Base-by-base conservation (phyloP, 2,329 filamentous ascomycete genomes). In the Colletotrichum tofieldiae region DNA sequence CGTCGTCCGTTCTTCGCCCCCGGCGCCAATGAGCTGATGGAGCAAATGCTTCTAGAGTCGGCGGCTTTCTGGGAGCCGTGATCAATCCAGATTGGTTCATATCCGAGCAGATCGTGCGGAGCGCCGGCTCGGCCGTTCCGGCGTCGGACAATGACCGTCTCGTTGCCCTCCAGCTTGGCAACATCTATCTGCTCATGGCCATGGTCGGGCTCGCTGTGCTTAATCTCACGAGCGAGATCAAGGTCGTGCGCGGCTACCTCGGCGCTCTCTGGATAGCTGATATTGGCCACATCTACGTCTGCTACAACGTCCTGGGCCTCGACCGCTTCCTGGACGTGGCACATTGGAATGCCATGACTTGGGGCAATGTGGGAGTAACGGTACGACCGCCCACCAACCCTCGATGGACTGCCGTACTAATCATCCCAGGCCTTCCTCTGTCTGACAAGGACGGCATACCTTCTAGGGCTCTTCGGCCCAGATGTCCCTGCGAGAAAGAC, bases 301-400 rank as follows among this genome's bases (percentile, higher is more conserved):
- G 80, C 23, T 89, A 88, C 71, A 82, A 84, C 76, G 87, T 85
- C 8, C 84, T 94, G 74, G 92, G 91, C 11, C 84, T 84, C 78
- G 84, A 88, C 12, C 82, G 82, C 43, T 85, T 89, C 58, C 73
- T 88, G 55, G 86, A 90, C 75, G 81, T 92, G 14, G 81, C 77
- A 5, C 82, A 80, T 29, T 94, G 93, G 93, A 94, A 93, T 79
- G 83, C 87, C 43, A 88, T 92, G 84, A 88, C 91, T n/a, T 93
- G 90, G 89, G 93, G 93, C 3, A 94, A 94, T 77, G 85, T 95
- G 73, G 91, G 87, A 9, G 86, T 87, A 61, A 94, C 92, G 35
- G 88, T 91, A 76, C 82, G 87, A 80, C 29, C 29, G n/a, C 8
- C 54, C 37, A 7, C 39, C 12, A 47, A 16, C 41, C 60, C 23